A percentile compares a stretch with the other conserved stretches of the same genome.
These are phyloP conservation scores for Saccharomyces hybrid DNA, from an alignment of 1,139 yeast species.

Conservation along the genomic window DNA sequence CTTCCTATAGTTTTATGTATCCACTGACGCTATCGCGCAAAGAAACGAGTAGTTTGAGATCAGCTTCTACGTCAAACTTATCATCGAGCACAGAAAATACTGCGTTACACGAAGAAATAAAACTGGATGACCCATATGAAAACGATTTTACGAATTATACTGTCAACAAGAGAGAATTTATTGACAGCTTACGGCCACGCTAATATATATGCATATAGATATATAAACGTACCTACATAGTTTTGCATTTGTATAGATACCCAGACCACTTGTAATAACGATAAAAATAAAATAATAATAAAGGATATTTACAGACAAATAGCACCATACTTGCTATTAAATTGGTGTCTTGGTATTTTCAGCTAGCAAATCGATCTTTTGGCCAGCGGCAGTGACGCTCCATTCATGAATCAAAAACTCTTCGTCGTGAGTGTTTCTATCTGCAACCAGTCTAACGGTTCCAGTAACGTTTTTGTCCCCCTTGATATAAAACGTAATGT, in stretches of 20 bases:
- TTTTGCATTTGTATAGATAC: not conserved
- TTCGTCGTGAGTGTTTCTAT: slow-evolving; percentile 46
- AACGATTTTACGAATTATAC: slow-evolving; percentile 36
- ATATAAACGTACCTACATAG: not conserved
- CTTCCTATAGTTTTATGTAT: slow-evolving; percentile 4
- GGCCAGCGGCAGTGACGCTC: slow-evolving; percentile 42
- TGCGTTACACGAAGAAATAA: not conserved
- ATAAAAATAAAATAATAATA: not conserved
- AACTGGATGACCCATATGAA: slow-evolving; percentile 35
- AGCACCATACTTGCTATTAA: not conserved
- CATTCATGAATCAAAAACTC: slow-evolving; percentile 58
- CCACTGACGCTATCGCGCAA: not conserved
- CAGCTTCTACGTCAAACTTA: not conserved
- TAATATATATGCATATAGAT: not conserved
- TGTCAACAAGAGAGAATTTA: slow-evolving; percentile 34
- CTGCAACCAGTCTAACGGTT: slow-evolving; percentile 49
- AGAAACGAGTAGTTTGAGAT: not conserved
- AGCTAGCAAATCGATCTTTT: slow-evolving; percentile 42
- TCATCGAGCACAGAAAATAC: not conserved
- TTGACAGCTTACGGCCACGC: slow-evolving; percentile 33
- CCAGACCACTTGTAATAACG: not conserved
- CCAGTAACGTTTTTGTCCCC: slow-evolving; percentile 51
- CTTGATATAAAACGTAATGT: slow-evolving; percentile 59
- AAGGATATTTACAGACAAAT: not conserved
- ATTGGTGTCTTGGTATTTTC: slow-evolving; percentile 32